These are phyloP conservation scores for Fraxinus americana DNA, from an alignment of 257 asterid genomes.

Conservation along the genomic window DNA sequence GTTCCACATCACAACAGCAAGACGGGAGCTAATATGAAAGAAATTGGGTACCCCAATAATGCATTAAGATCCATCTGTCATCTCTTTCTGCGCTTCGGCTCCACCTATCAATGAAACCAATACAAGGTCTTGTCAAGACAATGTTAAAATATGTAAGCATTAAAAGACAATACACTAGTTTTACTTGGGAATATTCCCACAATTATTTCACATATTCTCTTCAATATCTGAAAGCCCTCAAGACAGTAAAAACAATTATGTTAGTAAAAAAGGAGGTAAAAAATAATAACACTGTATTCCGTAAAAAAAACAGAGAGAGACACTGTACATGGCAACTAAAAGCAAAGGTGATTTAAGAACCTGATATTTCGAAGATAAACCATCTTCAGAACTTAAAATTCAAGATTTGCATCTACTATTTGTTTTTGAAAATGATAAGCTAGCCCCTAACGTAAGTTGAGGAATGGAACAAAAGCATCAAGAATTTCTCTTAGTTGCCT, in stretches of 20 bases:
- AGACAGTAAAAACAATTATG: too few relatives aligned
- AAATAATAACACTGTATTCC: too few relatives aligned
- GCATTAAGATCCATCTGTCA: slow-evolving; percentile 29
- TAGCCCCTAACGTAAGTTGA: not conserved
- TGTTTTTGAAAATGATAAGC: not conserved
- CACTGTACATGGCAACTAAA: not conserved
- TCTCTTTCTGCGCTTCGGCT: slow-evolving; percentile 63
- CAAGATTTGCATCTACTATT: not conserved
- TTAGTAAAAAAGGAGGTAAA: too few relatives aligned
- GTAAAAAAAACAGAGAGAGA: not conserved
- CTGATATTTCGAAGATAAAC: not conserved
- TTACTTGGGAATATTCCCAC: not conserved
- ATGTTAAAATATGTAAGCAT: not conserved
- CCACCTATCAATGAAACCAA: slow-evolving; percentile 43
- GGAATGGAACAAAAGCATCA: not conserved
- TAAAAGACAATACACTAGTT: not conserved
- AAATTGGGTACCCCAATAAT: slow-evolving; percentile 35
- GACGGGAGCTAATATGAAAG: slow-evolving; percentile 35
- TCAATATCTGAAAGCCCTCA: too few relatives aligned
- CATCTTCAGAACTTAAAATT: not conserved
- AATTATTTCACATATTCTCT: not conserved
- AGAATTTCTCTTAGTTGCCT: not conserved
- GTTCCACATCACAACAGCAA: slow-evolving; percentile 40
- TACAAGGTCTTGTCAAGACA: not conserved
- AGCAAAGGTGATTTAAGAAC: not conserved